A percentile compares a stretch with the other conserved stretches of the same genome.
Conservation (phyloP, 2,329 filamentous ascomycete genomes). For the Bisporella sp. region DNA sequence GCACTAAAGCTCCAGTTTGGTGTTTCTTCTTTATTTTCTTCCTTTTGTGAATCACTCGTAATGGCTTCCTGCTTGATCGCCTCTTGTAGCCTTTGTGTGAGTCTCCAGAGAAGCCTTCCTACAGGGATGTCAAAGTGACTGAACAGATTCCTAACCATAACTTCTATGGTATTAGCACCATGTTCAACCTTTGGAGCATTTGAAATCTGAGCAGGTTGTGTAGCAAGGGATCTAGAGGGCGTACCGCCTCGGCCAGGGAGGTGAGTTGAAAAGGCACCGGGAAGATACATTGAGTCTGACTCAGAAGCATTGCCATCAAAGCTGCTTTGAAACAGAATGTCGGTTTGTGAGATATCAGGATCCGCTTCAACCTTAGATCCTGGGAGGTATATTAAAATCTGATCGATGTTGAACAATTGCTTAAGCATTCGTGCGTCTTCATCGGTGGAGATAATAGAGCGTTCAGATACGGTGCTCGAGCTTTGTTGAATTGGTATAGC, state of each 20-base stretch:
- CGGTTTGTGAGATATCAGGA: neutral
- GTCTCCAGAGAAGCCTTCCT: constrained; percentile 24
- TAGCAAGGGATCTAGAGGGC: neutral
- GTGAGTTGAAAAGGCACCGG: constrained; percentile 53
- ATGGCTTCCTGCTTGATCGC: constrained; percentile 13
- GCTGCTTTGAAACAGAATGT: constrained; percentile 8
- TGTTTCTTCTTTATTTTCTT: constrained; percentile 3
- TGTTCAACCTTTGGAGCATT: neutral
- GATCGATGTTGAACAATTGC: constrained; percentile 28
- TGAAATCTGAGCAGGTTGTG: neutral
- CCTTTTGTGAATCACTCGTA: constrained; percentile 1
- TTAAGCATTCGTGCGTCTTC: constrained; percentile 24
- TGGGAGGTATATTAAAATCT: constrained; percentile 28
- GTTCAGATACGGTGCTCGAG: constrained; percentile 18
- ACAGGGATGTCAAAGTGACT: constrained; percentile 28
- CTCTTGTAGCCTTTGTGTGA: constrained; percentile 20
- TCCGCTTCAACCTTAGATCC: constrained; percentile 2
- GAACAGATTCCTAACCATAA: constrained; percentile 21
- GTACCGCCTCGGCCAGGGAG: constrained; percentile 8
- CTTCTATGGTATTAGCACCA: constrained; percentile 18
- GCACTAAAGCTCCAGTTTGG: constrained; percentile 17
- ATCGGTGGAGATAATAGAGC: constrained; percentile 20
- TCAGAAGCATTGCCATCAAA: constrained; percentile 17
- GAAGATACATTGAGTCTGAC: constrained; percentile 43
- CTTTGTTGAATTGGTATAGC: constrained; percentile 13